Percentiles rank a stretch among this genome's conserved stretches.
phyloP scores from a whole-genome alignment of 768 basidiomycete species.

The Nevesoporus exiguus region DNA sequence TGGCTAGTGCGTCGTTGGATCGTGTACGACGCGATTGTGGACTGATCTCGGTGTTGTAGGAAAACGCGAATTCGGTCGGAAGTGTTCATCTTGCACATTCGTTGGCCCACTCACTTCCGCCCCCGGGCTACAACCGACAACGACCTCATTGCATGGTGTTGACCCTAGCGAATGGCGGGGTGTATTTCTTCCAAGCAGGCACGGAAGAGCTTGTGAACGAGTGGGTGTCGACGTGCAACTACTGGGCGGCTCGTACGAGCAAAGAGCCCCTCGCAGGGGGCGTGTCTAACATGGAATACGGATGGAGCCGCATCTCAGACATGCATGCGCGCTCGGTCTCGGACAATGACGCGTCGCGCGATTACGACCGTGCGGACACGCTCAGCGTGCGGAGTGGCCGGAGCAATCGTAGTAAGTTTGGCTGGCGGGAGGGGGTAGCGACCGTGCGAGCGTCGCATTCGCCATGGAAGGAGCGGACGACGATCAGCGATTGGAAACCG shows the following conservation, averaged over 20 bases:
- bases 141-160: slow-evolving; percentile 95
- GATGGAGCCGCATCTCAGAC: slow-evolving; percentile 83
- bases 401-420: slow-evolving; percentile 71
- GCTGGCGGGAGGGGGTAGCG: slow-evolving; percentile 63
- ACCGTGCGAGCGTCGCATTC: slow-evolving; percentile 65
- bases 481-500: slow-evolving; percentile 92
- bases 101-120: slow-evolving; percentile 80
- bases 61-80: slow-evolving; percentile 86
- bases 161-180: slow-evolving; percentile 80
- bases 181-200: slow-evolving; percentile 98
- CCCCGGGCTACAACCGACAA: slow-evolving; percentile 87
- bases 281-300: slow-evolving; percentile 99
- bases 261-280: slow-evolving; percentile 95
- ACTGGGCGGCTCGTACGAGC: slow-evolving; percentile 95
- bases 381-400: slow-evolving; percentile 74
- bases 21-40: neutral
- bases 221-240: slow-evolving; percentile 99
- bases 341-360: slow-evolving; percentile 52
- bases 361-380: slow-evolving; percentile 53
- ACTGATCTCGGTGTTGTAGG: slow-evolving; percentile 42
- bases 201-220: slow-evolving; percentile 98
- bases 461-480: slow-evolving; percentile 72
- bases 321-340: slow-evolving; percentile 52
- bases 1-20: slow-evolving; percentile 76
- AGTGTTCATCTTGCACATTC: slow-evolving; percentile 83